Base-by-base conservation (phyloP, 352 stramenopile species). In the Pythium volutum region DNA sequence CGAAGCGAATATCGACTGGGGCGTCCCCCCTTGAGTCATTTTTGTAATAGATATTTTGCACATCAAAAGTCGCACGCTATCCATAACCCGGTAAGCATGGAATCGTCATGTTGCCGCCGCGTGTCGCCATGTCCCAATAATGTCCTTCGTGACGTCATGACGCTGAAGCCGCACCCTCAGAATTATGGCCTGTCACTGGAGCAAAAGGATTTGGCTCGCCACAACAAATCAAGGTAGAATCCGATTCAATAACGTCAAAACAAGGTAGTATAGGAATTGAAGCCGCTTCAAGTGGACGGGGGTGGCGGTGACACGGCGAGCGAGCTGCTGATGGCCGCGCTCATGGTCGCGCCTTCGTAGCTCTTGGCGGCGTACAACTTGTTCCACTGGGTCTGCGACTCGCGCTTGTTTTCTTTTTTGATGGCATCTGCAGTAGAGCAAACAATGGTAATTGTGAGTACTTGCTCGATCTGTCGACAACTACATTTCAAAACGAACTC, bases 341-440 rank as follows among this genome's bases (percentile, higher is more conserved):
- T 61, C 36, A 56, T 62, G 23, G 59, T 67, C 46, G 18, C 60
- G 27, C 60, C 60, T 52, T 67, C 65, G 27, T 59, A 55, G 52
- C 68, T 85, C 67, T 85, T 89, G 22, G 82, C 80, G 20, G 79
- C 82, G 51, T 86, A 85, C 18, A 92, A 58, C 36, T 90, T 90
- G 66, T 89, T 92, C 82, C 82, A 92, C 48, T 92, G 82, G 25
- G 67, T 76, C 52, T 78, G 72, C 15, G 76, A 78, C 64, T 89
- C 82, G 49, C 79, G 76, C 59, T 89, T 87, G 68, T 83, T 88
- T 46, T 89, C 82, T 59, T 90, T 92, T 57, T 89, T 90, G 65
- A 92, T 84, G 6, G 82, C 82, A 66, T 92, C 82, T 92, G 4
- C 10, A 61, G 45, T 10, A 29, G 18, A 23, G 45, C 56, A 12